Conservation (phyloP, 2,329 filamentous ascomycete genomes). For the Arthroderma sp. region DNA sequence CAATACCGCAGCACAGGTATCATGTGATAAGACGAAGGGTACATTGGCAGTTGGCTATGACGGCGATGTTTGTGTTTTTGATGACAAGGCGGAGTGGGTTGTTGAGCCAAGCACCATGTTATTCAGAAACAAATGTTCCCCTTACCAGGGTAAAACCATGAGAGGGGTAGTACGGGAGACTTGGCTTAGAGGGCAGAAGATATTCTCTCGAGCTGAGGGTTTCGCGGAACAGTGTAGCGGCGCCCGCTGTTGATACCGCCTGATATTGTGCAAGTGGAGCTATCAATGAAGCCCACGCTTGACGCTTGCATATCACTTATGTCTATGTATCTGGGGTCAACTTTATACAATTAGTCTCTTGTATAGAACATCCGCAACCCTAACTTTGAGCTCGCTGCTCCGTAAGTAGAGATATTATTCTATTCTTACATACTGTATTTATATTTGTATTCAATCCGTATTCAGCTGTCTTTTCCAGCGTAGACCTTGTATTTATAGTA, state of each 20-base stretch:
- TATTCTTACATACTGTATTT: too few relatives aligned
- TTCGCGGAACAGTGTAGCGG: slow-evolving; percentile 21
- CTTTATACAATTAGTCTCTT: too few relatives aligned
- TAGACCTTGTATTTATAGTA: too few relatives aligned
- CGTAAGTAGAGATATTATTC: too few relatives aligned
- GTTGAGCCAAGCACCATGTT: slow-evolving; percentile 70
- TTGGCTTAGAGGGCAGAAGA: slow-evolving; percentile 63
- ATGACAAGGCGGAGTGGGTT: slow-evolving; percentile 67
- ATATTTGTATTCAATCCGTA: too few relatives aligned
- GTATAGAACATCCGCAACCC: too few relatives aligned
- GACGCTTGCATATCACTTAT: slow-evolving; percentile 11
- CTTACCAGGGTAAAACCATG: slow-evolving; percentile 72
- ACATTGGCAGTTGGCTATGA: slow-evolving; percentile 69
- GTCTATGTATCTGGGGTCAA: too few relatives aligned
- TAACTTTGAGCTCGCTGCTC: too few relatives aligned
- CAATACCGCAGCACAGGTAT: slow-evolving; percentile 81
- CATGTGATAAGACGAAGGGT: slow-evolving; percentile 70
- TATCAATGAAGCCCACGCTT: background rate
- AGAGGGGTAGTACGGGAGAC: slow-evolving; percentile 71
- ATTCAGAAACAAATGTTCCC: slow-evolving; percentile 85
- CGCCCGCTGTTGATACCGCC: slow-evolving; percentile 14
- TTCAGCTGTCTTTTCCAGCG: too few relatives aligned
- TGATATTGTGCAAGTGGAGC: too few relatives aligned
- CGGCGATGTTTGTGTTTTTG: slow-evolving; percentile 84
- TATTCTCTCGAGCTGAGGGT: slow-evolving; percentile 55